phyloP scores from a whole-genome alignment of 23 red algal genomes.

The Chondrus crispus region DNA sequence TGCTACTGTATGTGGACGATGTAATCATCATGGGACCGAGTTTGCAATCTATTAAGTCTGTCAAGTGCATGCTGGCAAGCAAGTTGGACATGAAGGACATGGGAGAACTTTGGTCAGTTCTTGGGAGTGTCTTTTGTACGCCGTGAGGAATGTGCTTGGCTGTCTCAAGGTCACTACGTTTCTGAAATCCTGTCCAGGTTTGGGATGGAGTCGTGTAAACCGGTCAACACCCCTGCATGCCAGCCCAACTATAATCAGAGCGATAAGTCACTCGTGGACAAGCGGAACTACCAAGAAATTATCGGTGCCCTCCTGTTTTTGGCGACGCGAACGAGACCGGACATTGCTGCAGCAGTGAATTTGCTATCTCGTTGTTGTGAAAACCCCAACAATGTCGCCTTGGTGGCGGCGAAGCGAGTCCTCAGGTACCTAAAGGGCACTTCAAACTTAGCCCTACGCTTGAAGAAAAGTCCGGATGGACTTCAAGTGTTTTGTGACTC shows the following conservation, averaged over 20 bases:
- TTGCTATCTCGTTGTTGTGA: not conserved
- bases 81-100: not conserved
- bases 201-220: not conserved
- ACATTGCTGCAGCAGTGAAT: not conserved
- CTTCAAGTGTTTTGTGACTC: not conserved
- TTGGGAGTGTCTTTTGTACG: not conserved
- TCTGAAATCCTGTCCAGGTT: not conserved
- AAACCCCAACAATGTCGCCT: not conserved
- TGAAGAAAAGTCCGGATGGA: not conserved
- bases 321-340: not conserved
- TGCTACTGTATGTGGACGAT: slow-evolving; percentile 5
- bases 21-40: not conserved
- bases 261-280: not conserved
- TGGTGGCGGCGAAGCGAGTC: not conserved
- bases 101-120: not conserved
- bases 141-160: not conserved
- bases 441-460: not conserved
- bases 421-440: not conserved
- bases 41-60: not conserved
- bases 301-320: not conserved
- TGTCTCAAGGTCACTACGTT: not conserved
- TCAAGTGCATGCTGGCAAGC: not conserved
- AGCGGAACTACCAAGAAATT: not conserved
- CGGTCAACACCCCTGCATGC: not conserved
- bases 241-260: not conserved